These are phyloP conservation scores for Piloderma croceum DNA, from an alignment of 768 basidiomycete genomes.

Conservation along the genomic window DNA sequence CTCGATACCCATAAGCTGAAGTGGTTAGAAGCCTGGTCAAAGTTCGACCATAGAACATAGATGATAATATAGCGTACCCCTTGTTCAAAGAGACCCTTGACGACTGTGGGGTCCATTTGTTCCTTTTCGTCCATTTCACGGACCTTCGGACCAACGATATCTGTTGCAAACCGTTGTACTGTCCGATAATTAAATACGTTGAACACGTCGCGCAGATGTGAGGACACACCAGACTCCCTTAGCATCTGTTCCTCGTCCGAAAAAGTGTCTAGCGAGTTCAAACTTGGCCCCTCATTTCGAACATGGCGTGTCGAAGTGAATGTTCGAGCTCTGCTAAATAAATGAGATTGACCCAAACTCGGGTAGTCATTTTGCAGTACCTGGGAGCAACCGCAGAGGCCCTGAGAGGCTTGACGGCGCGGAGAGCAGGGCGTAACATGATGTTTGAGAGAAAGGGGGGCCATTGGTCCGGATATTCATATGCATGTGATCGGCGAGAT, in stretches of 20 bases:
- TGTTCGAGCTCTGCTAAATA: conserved; percentile 8
- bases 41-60: conserved; percentile 1
- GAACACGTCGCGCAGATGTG: not conserved
- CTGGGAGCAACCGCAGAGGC: not conserved
- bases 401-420: conserved; percentile 11
- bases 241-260: conserved; percentile 96
- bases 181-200: conserved; percentile 6
- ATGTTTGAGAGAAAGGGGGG: no score
- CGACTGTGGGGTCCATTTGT: conserved; percentile 82
- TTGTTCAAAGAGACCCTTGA: conserved; percentile 89
- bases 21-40: conserved; percentile 1
- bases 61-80: conserved; percentile 53
- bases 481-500: no score
- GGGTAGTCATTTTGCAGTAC: not conserved
- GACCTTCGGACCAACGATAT: conserved; percentile 87
- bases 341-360: not conserved
- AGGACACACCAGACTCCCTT: conserved; percentile 68
- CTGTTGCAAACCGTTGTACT: conserved; percentile 86
- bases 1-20: conserved; percentile 95
- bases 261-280: conserved; percentile 71
- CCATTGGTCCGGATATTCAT: no score
- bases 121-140: conserved; percentile 98
- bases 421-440: conserved; percentile 22
- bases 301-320: conserved; percentile 22
- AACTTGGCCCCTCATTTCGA: conserved; percentile 23